Percentiles rank a stretch among this genome's conserved stretches.
Evolutionary conservation across 345 rosid species (phyloP).

Genomic region (Rhizophora mangle): DNA sequence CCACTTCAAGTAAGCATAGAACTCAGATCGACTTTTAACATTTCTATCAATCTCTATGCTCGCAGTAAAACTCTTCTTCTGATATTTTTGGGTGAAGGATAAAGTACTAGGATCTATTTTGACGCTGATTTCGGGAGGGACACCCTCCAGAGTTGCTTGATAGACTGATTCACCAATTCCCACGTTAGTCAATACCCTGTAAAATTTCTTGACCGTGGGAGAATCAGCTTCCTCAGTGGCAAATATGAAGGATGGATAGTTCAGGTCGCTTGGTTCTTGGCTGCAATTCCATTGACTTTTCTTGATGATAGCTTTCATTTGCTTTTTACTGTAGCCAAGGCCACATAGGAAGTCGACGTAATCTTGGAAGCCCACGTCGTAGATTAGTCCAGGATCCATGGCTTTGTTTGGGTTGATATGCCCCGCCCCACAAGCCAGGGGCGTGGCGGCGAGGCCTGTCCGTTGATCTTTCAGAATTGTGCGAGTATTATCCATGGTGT

Average conservation of each 20-base stretch:
- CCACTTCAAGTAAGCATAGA: slow-evolving; percentile 37
- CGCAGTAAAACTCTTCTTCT: slow-evolving; percentile 7
- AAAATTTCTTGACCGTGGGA: slow-evolving; percentile 7
- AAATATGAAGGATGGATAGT: slow-evolving; percentile 36
- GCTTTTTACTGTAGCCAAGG: slow-evolving; percentile 32
- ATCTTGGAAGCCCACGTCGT: slow-evolving; percentile 35
- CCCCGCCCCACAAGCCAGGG: slow-evolving; percentile 42
- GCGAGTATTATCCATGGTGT: slow-evolving; percentile 26
- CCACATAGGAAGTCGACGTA: slow-evolving; percentile 39
- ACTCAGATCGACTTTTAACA: slow-evolving; percentile 12
- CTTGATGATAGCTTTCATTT: slow-evolving; percentile 37
- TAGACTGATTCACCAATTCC: slow-evolving; percentile 13
- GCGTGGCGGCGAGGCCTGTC: slow-evolving; percentile 25
- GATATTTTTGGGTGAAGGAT: slow-evolving; percentile 9
- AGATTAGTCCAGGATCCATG: slow-evolving; percentile 48
- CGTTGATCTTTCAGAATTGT: slow-evolving; percentile 18
- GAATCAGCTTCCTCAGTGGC: neutral
- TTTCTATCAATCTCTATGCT: slow-evolving; percentile 12
- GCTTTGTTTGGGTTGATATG: slow-evolving; percentile 43
- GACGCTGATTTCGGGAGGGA: neutral
- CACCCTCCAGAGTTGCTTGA: slow-evolving; percentile 8
- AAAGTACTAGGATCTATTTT: slow-evolving; percentile 4
- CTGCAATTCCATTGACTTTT: slow-evolving; percentile 38
- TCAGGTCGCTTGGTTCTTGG: slow-evolving; percentile 18
- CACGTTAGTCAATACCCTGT: slow-evolving; percentile 19